Evolutionary conservation across 805 yeast genomes (phyloP), one percentile per base, ranked within the genome.

Genomic region (Cyberlindnera meyerae): DNA sequence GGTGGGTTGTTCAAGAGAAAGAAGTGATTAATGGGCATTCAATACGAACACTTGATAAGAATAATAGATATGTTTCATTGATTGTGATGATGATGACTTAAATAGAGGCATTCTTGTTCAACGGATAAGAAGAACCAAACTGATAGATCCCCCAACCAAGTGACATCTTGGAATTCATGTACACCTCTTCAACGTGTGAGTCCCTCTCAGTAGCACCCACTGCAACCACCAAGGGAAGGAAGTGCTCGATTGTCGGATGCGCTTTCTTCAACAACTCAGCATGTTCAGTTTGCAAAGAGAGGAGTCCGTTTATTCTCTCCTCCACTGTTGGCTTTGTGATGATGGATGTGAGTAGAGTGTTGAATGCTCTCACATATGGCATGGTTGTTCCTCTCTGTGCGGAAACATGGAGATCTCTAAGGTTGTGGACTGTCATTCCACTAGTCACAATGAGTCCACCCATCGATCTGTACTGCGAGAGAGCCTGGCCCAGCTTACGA

Each of bases 401-500:
- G 12, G 47, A 36, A 30, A 65, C 55, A 2, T 74, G 64, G 16
- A 75, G 32, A 39, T 82, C 88, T 25, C 75, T 44, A 29, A 84
- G 64, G 51, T 84, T 85, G 58, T 84, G 94, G 16, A 82, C 93
- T 6, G 86, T 68, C 84, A 82, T 80, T 4, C 95, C 95, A 1
- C 89, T 80, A 36, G 77, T 71, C 5, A 84, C 55, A 3, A 84
- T 61, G 37, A 75, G 40, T 16, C 74, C 76, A 34, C 72, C 74
- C 34, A 72, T 57, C 2, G 66, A 62, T 43, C 88, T 66, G 45
- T 76, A 72, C n/a, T n/a, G n/a, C n/a, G n/a, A n/a, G n/a, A n/a
- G n/a, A n/a, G n/a, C n/a, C n/a, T n/a, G n/a, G n/a, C n/a, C n/a
- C n/a, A n/a, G n/a, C n/a, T n/a, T n/a, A n/a, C n/a, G n/a, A n/a